Evolutionary conservation across 1,139 yeast species (phyloP), one percentile per base, ranked within the genome.

Genomic region (Pichia sorboxylosa): DNA sequence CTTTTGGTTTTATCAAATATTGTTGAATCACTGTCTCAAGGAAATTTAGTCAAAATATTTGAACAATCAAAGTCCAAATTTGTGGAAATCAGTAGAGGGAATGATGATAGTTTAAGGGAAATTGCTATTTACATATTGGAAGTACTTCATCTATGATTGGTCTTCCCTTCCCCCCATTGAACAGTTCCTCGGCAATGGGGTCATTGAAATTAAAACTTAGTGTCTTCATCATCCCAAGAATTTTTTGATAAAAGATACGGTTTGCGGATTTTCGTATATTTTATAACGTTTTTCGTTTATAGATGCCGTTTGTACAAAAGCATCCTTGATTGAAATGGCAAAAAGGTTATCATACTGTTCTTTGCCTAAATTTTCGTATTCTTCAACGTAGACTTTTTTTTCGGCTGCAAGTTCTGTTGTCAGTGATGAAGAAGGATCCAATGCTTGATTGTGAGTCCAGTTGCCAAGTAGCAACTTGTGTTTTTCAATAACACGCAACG

Each of bases 401-500:
- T 42, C 45, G 2, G 24, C 13, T 13, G 26, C 27, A 10, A 52
- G 29, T 17, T 46, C 51, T 2, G 27, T 32, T 2, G 35, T 6
- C 4, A 44, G 25, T 9, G 35, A 34, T 1, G 7, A 13, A 1
- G 43, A 32, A 10, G 49, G 47, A 24, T 35, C 11, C 1, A 45
- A 17, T 6, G 41, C 19, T 6, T 44, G 34, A 2, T 38, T 27
- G n/a, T 24, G 38, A 1, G 17, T 26, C 9, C 46, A 28, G 6
- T 21, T 17, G 18, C 44, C 37, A 6, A 50, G 26, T 13, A 35
- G 30, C 8, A 17, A 8, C 15, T 37, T 39, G 25, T 41, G 29
- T 16, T 44, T 40, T 29, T 64, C 68, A n/a, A 69, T 56, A 2
- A 61, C 64, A 39, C 57, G 61, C 32, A 65, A 55, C n/a, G 70